Percentiles rank a stretch among this genome's conserved stretches.
These are phyloP conservation scores for Suhomyces wounanorum DNA, from an alignment of 1,139 yeast species.

Conservation along the genomic window DNA sequence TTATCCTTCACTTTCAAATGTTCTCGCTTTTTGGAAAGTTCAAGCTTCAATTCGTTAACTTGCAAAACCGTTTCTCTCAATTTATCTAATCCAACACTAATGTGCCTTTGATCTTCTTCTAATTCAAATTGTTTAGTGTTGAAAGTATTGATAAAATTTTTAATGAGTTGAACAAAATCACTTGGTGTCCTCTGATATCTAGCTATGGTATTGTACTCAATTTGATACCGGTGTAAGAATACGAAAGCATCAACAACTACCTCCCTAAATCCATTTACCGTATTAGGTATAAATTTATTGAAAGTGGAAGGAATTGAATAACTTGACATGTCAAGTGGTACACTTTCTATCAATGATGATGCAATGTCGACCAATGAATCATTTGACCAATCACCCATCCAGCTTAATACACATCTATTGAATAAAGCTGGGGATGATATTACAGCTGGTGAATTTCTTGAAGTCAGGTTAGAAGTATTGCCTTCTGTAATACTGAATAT, in stretches of 20 bases:
- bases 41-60: constrained; percentile 60
- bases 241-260: constrained; percentile 52
- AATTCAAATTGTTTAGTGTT: constrained; percentile 46
- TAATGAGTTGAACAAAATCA: constrained; percentile 54
- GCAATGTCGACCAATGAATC: constrained; percentile 55
- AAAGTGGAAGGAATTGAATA: constrained; percentile 33
- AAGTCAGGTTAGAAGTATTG: constrained; percentile 23
- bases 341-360: constrained; percentile 35
- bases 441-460: constrained; percentile 33
- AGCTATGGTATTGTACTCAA: constrained; percentile 17
- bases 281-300: constrained; percentile 18
- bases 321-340: constrained; percentile 56
- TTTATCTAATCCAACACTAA: constrained; percentile 72
- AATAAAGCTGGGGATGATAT: constrained; percentile 87
- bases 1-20: constrained; percentile 56
- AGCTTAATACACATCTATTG: constrained; percentile 85
- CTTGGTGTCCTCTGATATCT: constrained; percentile 49
- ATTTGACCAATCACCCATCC: constrained; percentile 86
- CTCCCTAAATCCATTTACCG: constrained; percentile 40
- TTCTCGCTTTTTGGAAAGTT: constrained; percentile 55
- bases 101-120: constrained; percentile 72
- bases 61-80: constrained; percentile 75
- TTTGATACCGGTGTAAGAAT: constrained; percentile 40
- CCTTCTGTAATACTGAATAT: constrained; percentile 74
- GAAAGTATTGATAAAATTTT: constrained; percentile 49